Evolutionary conservation across 139 green algal species (phyloP).

Genomic region (Diplosphaera chodatii): DNA sequence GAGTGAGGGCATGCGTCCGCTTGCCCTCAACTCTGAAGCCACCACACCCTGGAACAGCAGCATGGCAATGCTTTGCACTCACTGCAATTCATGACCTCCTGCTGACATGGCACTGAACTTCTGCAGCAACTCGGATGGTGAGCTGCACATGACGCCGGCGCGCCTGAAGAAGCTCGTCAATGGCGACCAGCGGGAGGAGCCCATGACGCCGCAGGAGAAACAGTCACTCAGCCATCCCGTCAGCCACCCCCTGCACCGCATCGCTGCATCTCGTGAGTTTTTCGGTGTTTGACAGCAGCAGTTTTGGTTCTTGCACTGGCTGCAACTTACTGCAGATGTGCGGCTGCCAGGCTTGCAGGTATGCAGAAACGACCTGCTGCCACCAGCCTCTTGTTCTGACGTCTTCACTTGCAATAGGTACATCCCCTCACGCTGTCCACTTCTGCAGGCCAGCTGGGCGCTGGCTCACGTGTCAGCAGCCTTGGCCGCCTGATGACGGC

Average conservation of each 20-base stretch:
- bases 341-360: no score
- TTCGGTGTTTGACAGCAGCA: no score
- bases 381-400: no score
- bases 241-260: neutral
- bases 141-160: neutral
- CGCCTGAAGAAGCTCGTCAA: neutral
- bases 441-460: constrained; percentile 6
- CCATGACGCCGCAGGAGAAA: neutral
- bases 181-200: neutral
- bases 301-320: no score
- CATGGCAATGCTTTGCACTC: no score
- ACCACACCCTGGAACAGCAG: no score
- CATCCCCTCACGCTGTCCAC: no score
- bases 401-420: no score
- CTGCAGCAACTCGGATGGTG: neutral
- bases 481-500: constrained; percentile 1
- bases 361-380: no score
- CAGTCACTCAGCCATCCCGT: neutral
- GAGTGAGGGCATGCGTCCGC: neutral
- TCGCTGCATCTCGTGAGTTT: neutral
- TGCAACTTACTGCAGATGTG: no score
- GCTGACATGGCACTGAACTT: no score
- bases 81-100: no score
- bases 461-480: constrained; percentile 3
- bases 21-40: neutral